Evolutionary conservation across 768 basidiomycete genomes (phyloP), one percentile per base, ranked within the genome.

Genomic region (Mycena latifolia): DNA sequence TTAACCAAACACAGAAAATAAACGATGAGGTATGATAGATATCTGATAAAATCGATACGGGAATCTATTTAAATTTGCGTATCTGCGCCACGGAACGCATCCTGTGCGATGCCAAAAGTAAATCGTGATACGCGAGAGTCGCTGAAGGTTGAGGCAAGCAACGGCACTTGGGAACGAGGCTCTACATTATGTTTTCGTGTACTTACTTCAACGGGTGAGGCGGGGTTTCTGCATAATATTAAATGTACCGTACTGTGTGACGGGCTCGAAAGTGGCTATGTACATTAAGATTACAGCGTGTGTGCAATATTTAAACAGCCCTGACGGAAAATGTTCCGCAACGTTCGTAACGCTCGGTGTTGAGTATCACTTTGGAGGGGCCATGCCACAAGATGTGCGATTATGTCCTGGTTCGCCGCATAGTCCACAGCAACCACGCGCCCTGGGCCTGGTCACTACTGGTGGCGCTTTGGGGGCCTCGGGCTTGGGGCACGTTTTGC

Each of bases 1-100:
- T 35, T 35, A 35, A 14, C 69, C 80, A 77, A 76, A 65, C 28
- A 39, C 37, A 39, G 37, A 35, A 35, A 35, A 35, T n/a, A 45
- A 45, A 41, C 11, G 4, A 28, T 12, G 25, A 27, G 37, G 22
- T 37, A 59, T 61, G 45, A 22, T 60, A 54, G 54, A 57, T 51
- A 31, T 57, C 55, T 50, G 22, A 33, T 69, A 41, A 27, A 67
- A 63, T 63, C 37, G 50, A 68, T 61, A 52, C 31, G 45, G 59
- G 60, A 66, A 57, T 56, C 48, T 66, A 61, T 66, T 66, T 66
- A 57, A 57, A 39, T 31, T 66, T 14, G 48, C 50, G 24, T 25
- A 46, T 27, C 1, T 29, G 45, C 31, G 20, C 20, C 57, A 27
- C 39, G 18, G 37, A 17, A 24, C 31, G 29, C 27, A 47, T 47